Conservation (phyloP, 108 stramenopile genomes). For the Licmophora abbreviata region DNA sequence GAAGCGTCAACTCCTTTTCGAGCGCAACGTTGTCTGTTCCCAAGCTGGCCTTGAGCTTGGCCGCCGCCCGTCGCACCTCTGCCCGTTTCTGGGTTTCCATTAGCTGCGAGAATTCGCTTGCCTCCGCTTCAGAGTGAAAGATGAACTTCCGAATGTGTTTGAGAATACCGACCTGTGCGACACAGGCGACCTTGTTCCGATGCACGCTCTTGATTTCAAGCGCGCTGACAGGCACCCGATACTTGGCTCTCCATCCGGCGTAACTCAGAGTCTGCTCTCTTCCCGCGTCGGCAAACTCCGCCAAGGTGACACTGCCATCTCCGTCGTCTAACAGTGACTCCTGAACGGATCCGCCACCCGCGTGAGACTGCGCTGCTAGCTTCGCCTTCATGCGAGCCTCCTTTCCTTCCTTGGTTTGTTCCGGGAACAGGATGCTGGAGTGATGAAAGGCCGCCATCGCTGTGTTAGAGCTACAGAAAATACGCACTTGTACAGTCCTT, state of each 20-base stretch:
- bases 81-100: slow-evolving; percentile 32
- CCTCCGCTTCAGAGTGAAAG: slow-evolving; percentile 46
- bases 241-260: slow-evolving; percentile 53
- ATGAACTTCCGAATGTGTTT: slow-evolving; percentile 42
- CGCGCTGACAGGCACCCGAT: slow-evolving; percentile 32
- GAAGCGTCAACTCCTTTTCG: slow-evolving; percentile 28
- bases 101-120: slow-evolving; percentile 25
- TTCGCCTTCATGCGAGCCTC: no score
- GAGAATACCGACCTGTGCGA: slow-evolving; percentile 16
- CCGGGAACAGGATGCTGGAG: no score
- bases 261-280: no score
- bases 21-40: slow-evolving; percentile 33
- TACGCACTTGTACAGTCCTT: no score
- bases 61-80: slow-evolving; percentile 26
- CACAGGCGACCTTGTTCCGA: slow-evolving; percentile 15
- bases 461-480: no score
- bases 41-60: slow-evolving; percentile 25
- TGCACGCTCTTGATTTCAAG: slow-evolving; percentile 28
- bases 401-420: no score
- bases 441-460: no score
- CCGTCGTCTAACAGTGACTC: no score
- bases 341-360: no score
- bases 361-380: no score
- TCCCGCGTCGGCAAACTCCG: not conserved
- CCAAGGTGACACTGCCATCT: no score